Base-by-base conservation (phyloP, 345 rosid species). In the Abelmoschus esculentus region DNA sequence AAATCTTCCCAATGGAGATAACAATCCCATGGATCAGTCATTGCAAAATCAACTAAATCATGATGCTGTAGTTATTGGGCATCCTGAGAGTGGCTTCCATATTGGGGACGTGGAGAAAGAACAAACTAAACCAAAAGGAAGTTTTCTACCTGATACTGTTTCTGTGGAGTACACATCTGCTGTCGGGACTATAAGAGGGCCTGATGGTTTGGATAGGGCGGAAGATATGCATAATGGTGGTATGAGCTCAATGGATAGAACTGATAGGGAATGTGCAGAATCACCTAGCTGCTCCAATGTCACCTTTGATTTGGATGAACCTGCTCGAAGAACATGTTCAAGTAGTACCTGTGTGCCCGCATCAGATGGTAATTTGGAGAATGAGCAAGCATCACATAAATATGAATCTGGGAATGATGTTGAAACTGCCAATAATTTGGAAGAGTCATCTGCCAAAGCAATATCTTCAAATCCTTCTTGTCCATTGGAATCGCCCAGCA, bases 261-360 rank as follows among this genome's bases (percentile, higher is more conserved):
- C 71, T 28, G 78, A 76, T 65, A 70, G 67, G 53, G 85, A 80
- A 77, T 76, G 62, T 78, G 79, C 70, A 11, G 76, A 76, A 71
- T 85, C 86, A 50, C 86, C 85, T 74, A 72, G 82, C 69, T 76
- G 77, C 78, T 79, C 80, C 47, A 82, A 77, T 42, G 72, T 74
- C 75, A 81, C 83, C 66, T 78, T 74, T 6, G 86, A 79, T 79
- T 32, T 72, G 69, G 85, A 81, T 69, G 83, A 78, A 57, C 76
- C 67, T 44, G 81, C 71, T 68, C 80, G 56, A 44, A 70, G 49
- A 77, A 57, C 68, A 26, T 55, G 65, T n/a, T 61, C 34, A 9
- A 66, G 34, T 68, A 28, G 60, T 44, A 64, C 66, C 42, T 26
- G 38, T 75, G 66, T 56, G 38, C 78, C 34, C 31, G 29, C 70